phyloP scores from a whole-genome alignment of 2,329 filamentous ascomycete species.

The Verticillium zaregamsianum region DNA sequence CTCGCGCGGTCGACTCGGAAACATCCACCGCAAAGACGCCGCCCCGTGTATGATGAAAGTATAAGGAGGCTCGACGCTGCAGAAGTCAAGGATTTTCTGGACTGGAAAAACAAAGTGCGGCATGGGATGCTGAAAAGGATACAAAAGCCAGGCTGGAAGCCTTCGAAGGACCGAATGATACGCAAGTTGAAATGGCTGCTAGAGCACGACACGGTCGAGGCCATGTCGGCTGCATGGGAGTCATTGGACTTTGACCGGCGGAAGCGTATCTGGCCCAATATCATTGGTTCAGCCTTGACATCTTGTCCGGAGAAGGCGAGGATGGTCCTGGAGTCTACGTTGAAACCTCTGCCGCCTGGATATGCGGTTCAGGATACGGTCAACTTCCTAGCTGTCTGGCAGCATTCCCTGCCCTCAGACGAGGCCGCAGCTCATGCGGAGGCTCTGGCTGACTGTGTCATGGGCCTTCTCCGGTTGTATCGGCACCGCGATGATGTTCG shows the following conservation, averaged over 20 bases:
- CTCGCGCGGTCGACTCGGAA: neutral
- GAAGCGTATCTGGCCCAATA: constrained; percentile 22
- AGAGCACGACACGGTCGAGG: constrained; percentile 19
- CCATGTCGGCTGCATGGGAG: constrained; percentile 30
- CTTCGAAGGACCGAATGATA: constrained; percentile 16
- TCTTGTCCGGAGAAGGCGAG: constrained; percentile 24
- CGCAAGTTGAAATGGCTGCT: constrained; percentile 20
- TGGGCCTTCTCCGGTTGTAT: constrained; percentile 4
- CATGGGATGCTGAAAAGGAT: neutral
- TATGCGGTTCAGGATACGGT: constrained; percentile 34
- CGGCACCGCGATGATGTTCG: constrained; percentile 22
- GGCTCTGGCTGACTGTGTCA: constrained; percentile 17
- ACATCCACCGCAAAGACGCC: neutral
- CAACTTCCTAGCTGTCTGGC: constrained; percentile 22
- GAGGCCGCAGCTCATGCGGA: constrained; percentile 1
- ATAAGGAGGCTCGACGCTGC: neutral
- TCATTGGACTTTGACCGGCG: constrained; percentile 19
- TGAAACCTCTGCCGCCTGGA: constrained; percentile 28
- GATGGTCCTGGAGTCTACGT: constrained; percentile 31
- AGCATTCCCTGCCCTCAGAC: neutral
- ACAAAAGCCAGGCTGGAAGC: constrained; percentile 17
- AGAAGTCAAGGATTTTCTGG: neutral
- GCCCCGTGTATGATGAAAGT: neutral
- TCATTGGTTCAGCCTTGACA: constrained; percentile 31
- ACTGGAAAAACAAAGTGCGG: constrained; percentile 11